phyloP scores from a whole-genome alignment of 768 basidiomycete genomes.

The Naganishia onofrii region DNA sequence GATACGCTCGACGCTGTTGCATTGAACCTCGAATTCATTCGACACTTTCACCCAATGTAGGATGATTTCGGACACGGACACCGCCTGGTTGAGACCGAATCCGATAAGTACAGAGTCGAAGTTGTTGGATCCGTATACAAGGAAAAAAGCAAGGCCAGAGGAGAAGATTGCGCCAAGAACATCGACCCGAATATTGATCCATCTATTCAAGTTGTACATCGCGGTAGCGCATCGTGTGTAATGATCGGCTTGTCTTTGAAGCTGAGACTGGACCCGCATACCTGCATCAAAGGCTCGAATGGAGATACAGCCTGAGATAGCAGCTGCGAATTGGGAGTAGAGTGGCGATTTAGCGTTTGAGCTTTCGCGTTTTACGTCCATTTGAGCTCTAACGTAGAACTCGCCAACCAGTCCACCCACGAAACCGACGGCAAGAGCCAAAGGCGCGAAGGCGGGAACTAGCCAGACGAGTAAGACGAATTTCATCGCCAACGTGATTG shows the following conservation, averaged over 20 bases:
- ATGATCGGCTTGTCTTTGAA: constrained; percentile 60
- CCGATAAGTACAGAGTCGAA: constrained; percentile 47
- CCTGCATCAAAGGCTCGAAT: constrained; percentile 69
- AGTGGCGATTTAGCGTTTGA: constrained; percentile 54
- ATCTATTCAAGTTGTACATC: constrained; percentile 57
- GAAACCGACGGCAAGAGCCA: constrained; percentile 47
- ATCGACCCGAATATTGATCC: constrained; percentile 62
- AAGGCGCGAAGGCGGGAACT: constrained; percentile 44
- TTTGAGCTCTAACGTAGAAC: constrained; percentile 61
- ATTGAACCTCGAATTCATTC: constrained; percentile 51
- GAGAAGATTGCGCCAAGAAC: constrained; percentile 62
- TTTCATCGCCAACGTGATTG: constrained; percentile 42
- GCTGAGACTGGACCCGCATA: constrained; percentile 56
- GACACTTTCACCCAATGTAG: constrained; percentile 48
- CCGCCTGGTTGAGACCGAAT: constrained; percentile 50
- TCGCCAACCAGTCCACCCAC: constrained; percentile 58
- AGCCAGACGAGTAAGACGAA: constrained; percentile 44
- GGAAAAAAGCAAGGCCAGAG: constrained; percentile 60
- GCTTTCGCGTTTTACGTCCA: constrained; percentile 56
- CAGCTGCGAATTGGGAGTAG: constrained; percentile 59
- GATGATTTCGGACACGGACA: constrained; percentile 47
- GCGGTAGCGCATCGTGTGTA: constrained; percentile 30
- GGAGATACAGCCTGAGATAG: constrained; percentile 60
- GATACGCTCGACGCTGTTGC: constrained; percentile 56
- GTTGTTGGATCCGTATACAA: constrained; percentile 55